Percentiles rank a stretch among this genome's conserved stretches.
These are phyloP conservation scores for Leptosphaerulina australis DNA, from an alignment of 2,329 filamentous ascomycete species.

Conservation along the genomic window DNA sequence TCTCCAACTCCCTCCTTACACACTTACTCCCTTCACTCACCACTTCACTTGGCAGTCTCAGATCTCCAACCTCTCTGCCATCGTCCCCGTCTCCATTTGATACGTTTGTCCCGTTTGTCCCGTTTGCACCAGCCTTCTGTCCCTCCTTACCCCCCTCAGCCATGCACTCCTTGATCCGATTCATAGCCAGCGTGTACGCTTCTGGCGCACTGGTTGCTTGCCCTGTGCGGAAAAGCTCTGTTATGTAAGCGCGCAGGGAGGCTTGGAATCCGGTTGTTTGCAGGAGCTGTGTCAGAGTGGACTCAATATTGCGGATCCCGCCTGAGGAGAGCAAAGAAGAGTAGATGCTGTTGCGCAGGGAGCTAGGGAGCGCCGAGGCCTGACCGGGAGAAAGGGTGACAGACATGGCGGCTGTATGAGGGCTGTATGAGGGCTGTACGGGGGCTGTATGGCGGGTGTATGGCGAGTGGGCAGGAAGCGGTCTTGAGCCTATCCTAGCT, in stretches of 20 bases:
- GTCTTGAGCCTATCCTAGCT: too few relatives aligned
- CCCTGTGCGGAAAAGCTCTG: constrained; percentile 62
- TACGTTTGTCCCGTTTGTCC: constrained; percentile 27
- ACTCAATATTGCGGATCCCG: constrained; percentile 62
- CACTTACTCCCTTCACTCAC: constrained; percentile 59
- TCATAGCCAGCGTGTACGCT: constrained; percentile 60
- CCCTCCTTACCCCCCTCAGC: background rate
- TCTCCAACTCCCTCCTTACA: constrained; percentile 59
- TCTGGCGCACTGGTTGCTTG: constrained; percentile 64
- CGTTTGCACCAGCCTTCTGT: too few relatives aligned
- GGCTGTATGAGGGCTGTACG: constrained; percentile 5
- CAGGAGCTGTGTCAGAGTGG: constrained; percentile 60
- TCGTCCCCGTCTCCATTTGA: constrained; percentile 41
- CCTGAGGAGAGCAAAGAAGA: constrained; percentile 55
- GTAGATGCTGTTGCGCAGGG: constrained; percentile 52
- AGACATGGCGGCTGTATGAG: constrained; percentile 25
- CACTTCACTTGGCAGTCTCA: constrained; percentile 57
- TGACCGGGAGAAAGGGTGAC: constrained; percentile 42
- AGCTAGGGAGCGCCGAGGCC: constrained; percentile 49
- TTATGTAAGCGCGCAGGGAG: constrained; percentile 60
- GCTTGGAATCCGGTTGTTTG: constrained; percentile 65
- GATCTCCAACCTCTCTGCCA: constrained; percentile 16
- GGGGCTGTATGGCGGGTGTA: too few relatives aligned
- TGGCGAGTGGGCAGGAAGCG: too few relatives aligned
- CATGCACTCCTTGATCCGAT: constrained; percentile 31